Conservation (phyloP, 2,329 filamentous ascomycete species). For the Alternaria consortialis region DNA sequence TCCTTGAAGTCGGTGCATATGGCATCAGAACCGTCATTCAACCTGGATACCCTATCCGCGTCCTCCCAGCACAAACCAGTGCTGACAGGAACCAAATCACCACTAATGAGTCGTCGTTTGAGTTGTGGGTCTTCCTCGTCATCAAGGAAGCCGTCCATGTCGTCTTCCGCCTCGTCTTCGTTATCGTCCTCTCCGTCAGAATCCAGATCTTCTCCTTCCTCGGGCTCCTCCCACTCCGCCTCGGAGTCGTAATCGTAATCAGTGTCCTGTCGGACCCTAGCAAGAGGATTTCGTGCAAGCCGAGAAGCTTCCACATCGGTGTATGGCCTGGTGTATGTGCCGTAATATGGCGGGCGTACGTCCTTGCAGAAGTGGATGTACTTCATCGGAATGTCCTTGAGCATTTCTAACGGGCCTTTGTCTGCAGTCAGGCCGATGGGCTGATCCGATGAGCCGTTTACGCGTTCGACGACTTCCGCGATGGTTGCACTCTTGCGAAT, state of each 20-base stretch:
- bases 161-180: slow-evolving; percentile 78
- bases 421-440: slow-evolving; percentile 56
- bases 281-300: slow-evolving; percentile 63
- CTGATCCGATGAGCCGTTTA: slow-evolving; percentile 54
- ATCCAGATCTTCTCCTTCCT: slow-evolving; percentile 73
- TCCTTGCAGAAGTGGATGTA: slow-evolving; percentile 69
- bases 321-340: slow-evolving; percentile 72
- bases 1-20: slow-evolving; percentile 62
- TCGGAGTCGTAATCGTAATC: slow-evolving; percentile 89
- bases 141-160: slow-evolving; percentile 90
- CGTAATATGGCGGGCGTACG: slow-evolving; percentile 73
- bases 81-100: slow-evolving; percentile 77
- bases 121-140: slow-evolving; percentile 73
- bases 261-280: slow-evolving; percentile 66
- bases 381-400: slow-evolving; percentile 70
- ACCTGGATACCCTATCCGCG: slow-evolving; percentile 50
- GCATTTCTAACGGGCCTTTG: slow-evolving; percentile 52
- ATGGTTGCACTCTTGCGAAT: slow-evolving; percentile 36
- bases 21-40: slow-evolving; percentile 56
- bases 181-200: slow-evolving; percentile 73
- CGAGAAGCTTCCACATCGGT: slow-evolving; percentile 55
- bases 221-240: slow-evolving; percentile 80
- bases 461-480: slow-evolving; percentile 53
- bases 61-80: slow-evolving; percentile 88
- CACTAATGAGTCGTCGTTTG: slow-evolving; percentile 67